Evolutionary conservation across 164 flowering plant species (phyloP), one percentile per base, ranked within the genome.

Genomic region (Sextonia rubra): DNA sequence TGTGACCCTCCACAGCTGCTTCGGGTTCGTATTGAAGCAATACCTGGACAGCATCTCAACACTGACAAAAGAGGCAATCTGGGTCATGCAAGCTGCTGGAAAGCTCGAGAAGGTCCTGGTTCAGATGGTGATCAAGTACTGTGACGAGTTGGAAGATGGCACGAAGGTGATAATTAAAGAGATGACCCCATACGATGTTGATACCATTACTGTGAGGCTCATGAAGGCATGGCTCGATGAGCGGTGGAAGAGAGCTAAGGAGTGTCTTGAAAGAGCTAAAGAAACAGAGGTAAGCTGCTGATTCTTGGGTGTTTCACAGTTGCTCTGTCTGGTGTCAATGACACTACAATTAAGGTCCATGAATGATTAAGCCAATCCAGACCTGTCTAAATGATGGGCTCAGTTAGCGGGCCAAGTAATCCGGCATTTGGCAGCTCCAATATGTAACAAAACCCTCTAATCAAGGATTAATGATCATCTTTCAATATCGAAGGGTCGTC

Each of bases 111-210:
- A 90, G 76, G 60, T 78, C 44, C 72, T 96, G 81, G 86, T 93
- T 15, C 92, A 93, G 61, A 85, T 93, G 91, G 93, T 89, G 73
- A 91, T 90, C 26, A 98, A 91, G 72, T 97, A 90, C 67, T 83
- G 91, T n/a, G 89, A 60, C 1, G 94, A 90, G 8, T 83, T 90
- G 55, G 97, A 90, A 48, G 98, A 93, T 75, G 95, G 95, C 20
- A 97, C 95, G n/a, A 93, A 85, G 70, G 78, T 82, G 0, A 81
- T 93, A 22, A 86, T 93, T 44, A 80, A 90, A 72, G 97, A 93
- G 73, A 91, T 96, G 97, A 83, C 85, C 18, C 95, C 97, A 0
- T 96, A 87, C 52, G 99, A 96, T 60, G 92, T 90, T 44, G 98
- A 93, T 61, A 80, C 93, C 14, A 72, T 86, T 68, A 85, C 86